Evolutionary conservation across 306 rosid genomes (phyloP), one percentile per base, ranked within the genome.

Genomic region (Oxytropis ochrocephala): DNA sequence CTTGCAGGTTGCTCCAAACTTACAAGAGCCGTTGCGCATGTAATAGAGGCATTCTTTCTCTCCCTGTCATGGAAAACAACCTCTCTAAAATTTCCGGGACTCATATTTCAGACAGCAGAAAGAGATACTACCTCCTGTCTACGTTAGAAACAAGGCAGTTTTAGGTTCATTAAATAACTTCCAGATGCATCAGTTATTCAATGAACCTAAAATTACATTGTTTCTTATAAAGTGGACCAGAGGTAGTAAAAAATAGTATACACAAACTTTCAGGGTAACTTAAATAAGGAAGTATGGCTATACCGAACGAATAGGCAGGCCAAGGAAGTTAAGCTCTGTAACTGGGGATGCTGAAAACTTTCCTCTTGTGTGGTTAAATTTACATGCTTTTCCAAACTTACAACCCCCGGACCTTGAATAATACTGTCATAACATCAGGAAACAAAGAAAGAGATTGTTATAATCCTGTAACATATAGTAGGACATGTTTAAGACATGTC

Each of bases 251-350:
- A 54, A 56, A 49, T 63, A 52, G 14, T 9, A 44, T 38, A 54
- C 63, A 38, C 61, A 19, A 79, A 67, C 13, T 53, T 54, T 75
- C 50, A 35, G 72, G 38, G 57, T 33, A 70, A 57, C 53, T 58
- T 17, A 38, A 46, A 58, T 38, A 62, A 64, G 38, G 38, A 41
- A 75, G 8, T 5, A 43, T 56, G 72, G 56, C 73, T 52, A 70
- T 90, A 90, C 98, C 92, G 17, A 60, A 73, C 98, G 98, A 75
- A 94, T 82, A 58, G 98, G 98, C 78, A 94, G 77, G 62, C 97
- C 97, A 11, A 88, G 74, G 83, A 90, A 94, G 79, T 94, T 94
- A 44, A 85, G 84, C 72, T 94, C 96, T 36, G 64, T 50, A 77
- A 75, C 52, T 52, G 86, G 67, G 42, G 76, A 72, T 5, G 74